These are phyloP conservation scores for Solanum arcanum DNA, from an alignment of 257 asterid species.

Conservation along the genomic window DNA sequence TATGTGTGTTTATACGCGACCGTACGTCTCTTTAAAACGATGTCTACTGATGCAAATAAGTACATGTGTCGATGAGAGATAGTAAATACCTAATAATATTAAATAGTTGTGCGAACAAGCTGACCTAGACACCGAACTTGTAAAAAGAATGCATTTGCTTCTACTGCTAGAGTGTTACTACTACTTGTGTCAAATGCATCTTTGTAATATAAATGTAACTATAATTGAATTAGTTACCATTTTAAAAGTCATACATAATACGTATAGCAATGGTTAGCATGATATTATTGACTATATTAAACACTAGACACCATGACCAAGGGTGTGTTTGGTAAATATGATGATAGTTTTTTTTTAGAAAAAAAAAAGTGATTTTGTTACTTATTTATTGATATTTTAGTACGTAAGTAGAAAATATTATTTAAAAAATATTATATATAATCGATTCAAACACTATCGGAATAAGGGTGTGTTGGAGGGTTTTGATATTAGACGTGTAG, in stretches of 20 bases:
- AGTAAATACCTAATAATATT: too few species aligned
- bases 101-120: background rate
- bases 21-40: background rate
- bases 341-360: too few species aligned
- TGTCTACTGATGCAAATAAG: background rate
- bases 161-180: background rate
- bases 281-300: background rate
- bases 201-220: background rate
- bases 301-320: background rate
- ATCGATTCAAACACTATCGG: too few species aligned
- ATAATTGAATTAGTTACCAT: background rate
- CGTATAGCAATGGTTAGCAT: background rate
- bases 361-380: rapidly evolving
- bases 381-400: rapidly evolving
- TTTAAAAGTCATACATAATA: background rate
- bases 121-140: background rate
- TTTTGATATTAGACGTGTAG: background rate
- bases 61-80: background rate
- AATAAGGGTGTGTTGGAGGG: background rate
- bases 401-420: background rate
- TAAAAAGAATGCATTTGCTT: background rate
- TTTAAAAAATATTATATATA: too few species aligned
- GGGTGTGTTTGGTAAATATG: background rate
- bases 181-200: background rate
- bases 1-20: background rate